Evolutionary conservation across 768 basidiomycete species (phyloP), one percentile per base, ranked within the genome.

Genomic region (Amanita polypyramis): DNA sequence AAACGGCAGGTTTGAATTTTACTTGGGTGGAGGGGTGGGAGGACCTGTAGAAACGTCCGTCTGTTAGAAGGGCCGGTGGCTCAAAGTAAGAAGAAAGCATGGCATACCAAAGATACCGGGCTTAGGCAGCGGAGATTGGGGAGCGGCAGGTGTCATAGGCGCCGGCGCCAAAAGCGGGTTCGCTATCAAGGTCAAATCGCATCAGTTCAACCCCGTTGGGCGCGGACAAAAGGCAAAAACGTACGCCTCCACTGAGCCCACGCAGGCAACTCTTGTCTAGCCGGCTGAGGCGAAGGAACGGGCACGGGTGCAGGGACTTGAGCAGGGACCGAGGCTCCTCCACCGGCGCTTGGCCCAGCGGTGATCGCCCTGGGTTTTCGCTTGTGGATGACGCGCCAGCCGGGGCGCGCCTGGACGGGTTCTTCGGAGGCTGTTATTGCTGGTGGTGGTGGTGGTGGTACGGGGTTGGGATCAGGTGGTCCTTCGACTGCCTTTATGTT

Each of bases 171-270:
- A 57, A 5, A 79, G 59, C 2, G 83, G 81, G 56, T 85, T 85
- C 3, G 85, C 85, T 86, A 56, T 5, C 45, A 44, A 45, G 15
- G 27, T 11, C 21, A 25, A 17, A n/a, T n/a, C n/a, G n/a, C n/a
- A n/a, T n/a, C n/a, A n/a, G n/a, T n/a, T n/a, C n/a, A n/a, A n/a
- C n/a, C n/a, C n/a, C n/a, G n/a, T n/a, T n/a, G n/a, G n/a, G n/a
- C n/a, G n/a, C n/a, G n/a, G n/a, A n/a, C n/a, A n/a, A n/a, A n/a
- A n/a, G n/a, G n/a, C n/a, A 12, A 20, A 9, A 5, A 71, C 77
- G 45, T 60, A 90, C 86, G 87, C 69, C 80, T 73, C 87, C 86
- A 90, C 55, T 88, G 85, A 0, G 86, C 78, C 87, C 87, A 90
- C 1, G 87, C 76, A n/a, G 85, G 85, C 23, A 77, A 15, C 30